Base-by-base conservation (phyloP, 257 asterid species). In the Avicennia marina region DNA sequence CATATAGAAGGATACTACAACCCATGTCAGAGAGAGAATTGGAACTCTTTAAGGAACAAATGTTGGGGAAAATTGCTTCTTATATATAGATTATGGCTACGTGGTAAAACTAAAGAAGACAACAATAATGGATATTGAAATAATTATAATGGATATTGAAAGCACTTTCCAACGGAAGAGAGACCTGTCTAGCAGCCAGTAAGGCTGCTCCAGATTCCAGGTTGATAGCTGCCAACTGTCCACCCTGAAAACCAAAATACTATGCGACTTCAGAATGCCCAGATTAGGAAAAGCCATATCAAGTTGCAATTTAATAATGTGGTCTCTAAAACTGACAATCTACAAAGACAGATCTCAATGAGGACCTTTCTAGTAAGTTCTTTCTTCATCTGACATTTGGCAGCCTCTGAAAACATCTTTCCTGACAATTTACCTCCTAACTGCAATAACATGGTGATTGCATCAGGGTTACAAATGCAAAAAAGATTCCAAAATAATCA, bases 121-220 rank as follows among this genome's bases (percentile, higher is more conserved):
- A n/a, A 29, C 4, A 29, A 29, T 4, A 29, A 5, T 36, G 41
- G 13, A 11, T 0, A 5, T 36, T 36, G 13, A 36, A 18, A 18
- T 13, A 33, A 13, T 11, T 7, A n/a, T 3, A 47, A 6, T 4
- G 2, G 7, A 52, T 25, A 4, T 19, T 2, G 29, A 4, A 3
- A 22, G 4, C 3, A 48, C 32, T 5, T 22, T 11, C 1, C 11
- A 17, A 10, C 8, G 11, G 4, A 19, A 44, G 2, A 7, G 21
- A 12, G 60, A 91, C 97, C 97, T 93, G 82, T 64, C 77, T 82
- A 51, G 99, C 95, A 69, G 84, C 91, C 18, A 84, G 81, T 53
- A 89, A 68, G 18, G 94, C 94, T 41, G 69, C 73, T 57, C 85
- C 68, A 43, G 96, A 72, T 83, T 89, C 96, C 20, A 89, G 74